phyloP scores from a whole-genome alignment of 495 filamentous ascomycete genomes.

The Friedmanniomyces endolithicus region DNA sequence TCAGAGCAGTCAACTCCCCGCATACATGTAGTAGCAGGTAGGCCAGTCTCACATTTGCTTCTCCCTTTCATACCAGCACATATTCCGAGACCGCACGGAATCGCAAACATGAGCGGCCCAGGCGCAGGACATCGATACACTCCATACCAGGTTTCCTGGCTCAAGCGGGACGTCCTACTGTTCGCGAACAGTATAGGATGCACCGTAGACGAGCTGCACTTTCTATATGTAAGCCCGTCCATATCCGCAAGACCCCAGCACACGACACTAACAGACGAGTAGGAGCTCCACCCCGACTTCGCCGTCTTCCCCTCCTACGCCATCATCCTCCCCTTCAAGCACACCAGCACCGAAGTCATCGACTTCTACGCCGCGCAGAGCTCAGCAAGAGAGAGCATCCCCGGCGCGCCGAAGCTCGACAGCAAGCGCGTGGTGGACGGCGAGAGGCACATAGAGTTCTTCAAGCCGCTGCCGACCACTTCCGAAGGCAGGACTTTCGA shows the following conservation, averaged over 20 bases:
- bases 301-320: conserved; percentile 79
- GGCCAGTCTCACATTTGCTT: not conserved
- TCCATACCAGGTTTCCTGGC: conserved; percentile 58
- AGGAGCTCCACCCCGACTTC: conserved; percentile 51
- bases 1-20: not conserved
- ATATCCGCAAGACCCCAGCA: not conserved
- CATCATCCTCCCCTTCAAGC: conserved; percentile 75
- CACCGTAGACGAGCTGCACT: conserved; percentile 76
- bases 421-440: conserved; percentile 65
- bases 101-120: conserved; percentile 30
- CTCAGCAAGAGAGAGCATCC: conserved; percentile 40
- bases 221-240: conserved; percentile 57
- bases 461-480: conserved; percentile 63
- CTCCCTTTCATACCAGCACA: not conserved
- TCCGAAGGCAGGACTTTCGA: conserved; percentile 64
- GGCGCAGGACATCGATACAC: conserved; percentile 73
- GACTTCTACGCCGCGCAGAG: conserved; percentile 65
- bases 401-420: conserved; percentile 68
- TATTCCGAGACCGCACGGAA: not conserved
- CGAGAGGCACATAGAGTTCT: conserved; percentile 65
- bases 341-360: conserved; percentile 61
- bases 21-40: too few relatives aligned
- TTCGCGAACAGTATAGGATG: conserved; percentile 81
- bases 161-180: conserved; percentile 73
- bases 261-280: not conserved